A percentile compares a stretch with the other conserved stretches of the same genome.
These are phyloP conservation scores for Populus davidiana DNA, from an alignment of 345 rosid species.

Conservation along the genomic window DNA sequence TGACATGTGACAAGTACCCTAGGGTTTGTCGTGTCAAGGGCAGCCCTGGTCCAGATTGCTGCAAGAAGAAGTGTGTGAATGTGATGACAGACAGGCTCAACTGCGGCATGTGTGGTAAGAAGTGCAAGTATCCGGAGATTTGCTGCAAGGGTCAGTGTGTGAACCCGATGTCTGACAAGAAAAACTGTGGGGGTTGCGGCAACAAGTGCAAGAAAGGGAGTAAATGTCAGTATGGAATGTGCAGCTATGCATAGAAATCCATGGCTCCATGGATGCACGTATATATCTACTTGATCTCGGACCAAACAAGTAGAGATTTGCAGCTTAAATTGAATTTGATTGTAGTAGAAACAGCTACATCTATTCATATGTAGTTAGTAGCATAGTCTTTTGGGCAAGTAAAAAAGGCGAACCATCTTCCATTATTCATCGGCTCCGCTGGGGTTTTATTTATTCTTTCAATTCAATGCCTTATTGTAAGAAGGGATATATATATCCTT, in stretches of 20 bases:
- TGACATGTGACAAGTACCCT: slow-evolving; percentile 28
- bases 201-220: slow-evolving; percentile 53
- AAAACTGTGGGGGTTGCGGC: slow-evolving; percentile 59
- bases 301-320: not conserved
- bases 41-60: slow-evolving; percentile 55
- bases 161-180: slow-evolving; percentile 45
- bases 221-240: slow-evolving; percentile 51
- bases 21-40: slow-evolving; percentile 48
- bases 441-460: not conserved
- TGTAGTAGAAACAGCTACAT: not conserved
- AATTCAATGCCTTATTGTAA: not conserved
- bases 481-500: not conserved
- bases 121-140: slow-evolving; percentile 46
- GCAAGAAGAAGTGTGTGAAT: slow-evolving; percentile 57
- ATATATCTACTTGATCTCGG: not conserved
- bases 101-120: slow-evolving; percentile 57
- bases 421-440: not conserved
- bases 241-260: slow-evolving; percentile 45
- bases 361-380: not conserved
- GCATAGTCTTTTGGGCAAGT: not conserved
- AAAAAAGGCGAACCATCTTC: slow-evolving; percentile 14
- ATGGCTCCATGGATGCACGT: not conserved
- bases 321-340: not conserved
- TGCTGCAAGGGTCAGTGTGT: slow-evolving; percentile 65
- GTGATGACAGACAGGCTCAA: slow-evolving; percentile 34